These are phyloP conservation scores for Tuber microsphaerosporum DNA, from an alignment of 495 filamentous ascomycete species.

Conservation along the genomic window DNA sequence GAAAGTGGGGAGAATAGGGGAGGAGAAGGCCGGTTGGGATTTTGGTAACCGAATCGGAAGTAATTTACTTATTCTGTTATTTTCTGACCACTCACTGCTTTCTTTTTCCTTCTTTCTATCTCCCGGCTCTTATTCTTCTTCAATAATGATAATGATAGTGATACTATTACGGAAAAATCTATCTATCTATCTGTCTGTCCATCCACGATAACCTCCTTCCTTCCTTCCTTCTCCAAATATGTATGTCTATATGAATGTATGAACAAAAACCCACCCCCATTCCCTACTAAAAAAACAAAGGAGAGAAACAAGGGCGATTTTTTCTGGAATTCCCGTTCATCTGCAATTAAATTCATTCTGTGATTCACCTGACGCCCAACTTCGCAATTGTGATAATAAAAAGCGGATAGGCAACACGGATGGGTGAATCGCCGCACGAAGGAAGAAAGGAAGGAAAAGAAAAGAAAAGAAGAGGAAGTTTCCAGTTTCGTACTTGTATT, in stretches of 20 bases:
- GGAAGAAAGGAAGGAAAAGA: background rate
- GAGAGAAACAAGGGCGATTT: background rate
- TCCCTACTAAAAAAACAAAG: background rate
- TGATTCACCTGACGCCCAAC: slow-evolving; percentile 41
- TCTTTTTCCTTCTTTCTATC: background rate
- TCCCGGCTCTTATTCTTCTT: no score
- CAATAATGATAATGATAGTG: no score
- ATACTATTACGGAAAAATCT: no score
- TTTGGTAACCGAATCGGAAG: background rate
- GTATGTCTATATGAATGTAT: background rate
- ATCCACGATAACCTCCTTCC: background rate
- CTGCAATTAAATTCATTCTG: slow-evolving; percentile 42
- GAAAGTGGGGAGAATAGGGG: background rate
- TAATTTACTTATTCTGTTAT: background rate
- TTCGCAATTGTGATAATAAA: slow-evolving; percentile 27
- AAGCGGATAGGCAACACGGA: slow-evolving; percentile 42
- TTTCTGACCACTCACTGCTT: background rate
- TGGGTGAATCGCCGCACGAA: slow-evolving; percentile 41
- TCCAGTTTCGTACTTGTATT: background rate
- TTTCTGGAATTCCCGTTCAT: slow-evolving; percentile 21
- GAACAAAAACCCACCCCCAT: background rate
- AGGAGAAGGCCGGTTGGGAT: background rate
- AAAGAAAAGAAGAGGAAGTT: background rate
- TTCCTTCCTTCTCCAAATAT: background rate
- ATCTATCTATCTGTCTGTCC: no score